Evolutionary conservation across 371 early-diverging fungal genomes (phyloP), one percentile per base, ranked within the genome.

Genomic region (Apophysomyces trapeziformis): DNA sequence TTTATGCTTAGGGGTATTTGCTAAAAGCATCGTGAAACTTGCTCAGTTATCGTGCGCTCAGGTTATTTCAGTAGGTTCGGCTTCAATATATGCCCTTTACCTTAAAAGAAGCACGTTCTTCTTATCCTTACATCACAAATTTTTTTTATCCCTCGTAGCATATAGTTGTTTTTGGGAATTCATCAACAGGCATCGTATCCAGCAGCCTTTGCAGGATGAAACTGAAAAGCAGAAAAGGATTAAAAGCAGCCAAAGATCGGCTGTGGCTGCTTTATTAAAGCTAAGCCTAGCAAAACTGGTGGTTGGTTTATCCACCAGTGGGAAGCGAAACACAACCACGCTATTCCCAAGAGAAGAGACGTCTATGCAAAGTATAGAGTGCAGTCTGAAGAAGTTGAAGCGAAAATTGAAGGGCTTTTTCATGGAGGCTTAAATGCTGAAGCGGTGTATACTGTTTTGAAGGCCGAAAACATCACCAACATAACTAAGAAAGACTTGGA

Each of bases 311-410:
- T 43, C 43, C 43, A 43, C 8, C 43, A 43, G 14, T 1, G 43
- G 43, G 43, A 43, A 43, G 43, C 43, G 8, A 43, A 43, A 13
- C 43, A 13, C 43, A 43, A 43, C 14, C 43, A 43, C 43, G 43
- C 43, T 8, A 43, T 43, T 13, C 43, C 8, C 14, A 43, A 43
- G 43, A 43, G 43, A 43, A 43, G 43, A 43, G 43, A 13, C 14
- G 43, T 43, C 43, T 43, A 43, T 43, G 43, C 43, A 43, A 43
- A 43, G 43, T 43, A 43, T 43, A 43, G 43, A 43, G 43, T 43
- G 8, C 43, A 43, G 43, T 13, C 43, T 13, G 43, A 43, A 43
- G 43, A 43, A 43, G 43, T 43, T 11, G 43, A 43, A 43, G 43
- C 43, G 11, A 43, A 43, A 11, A 43, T 43, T 13, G 14, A 43